These are phyloP conservation scores for Acanthamoeba rhysodes DNA, from an alignment of 208 protist species.

Conservation along the genomic window DNA sequence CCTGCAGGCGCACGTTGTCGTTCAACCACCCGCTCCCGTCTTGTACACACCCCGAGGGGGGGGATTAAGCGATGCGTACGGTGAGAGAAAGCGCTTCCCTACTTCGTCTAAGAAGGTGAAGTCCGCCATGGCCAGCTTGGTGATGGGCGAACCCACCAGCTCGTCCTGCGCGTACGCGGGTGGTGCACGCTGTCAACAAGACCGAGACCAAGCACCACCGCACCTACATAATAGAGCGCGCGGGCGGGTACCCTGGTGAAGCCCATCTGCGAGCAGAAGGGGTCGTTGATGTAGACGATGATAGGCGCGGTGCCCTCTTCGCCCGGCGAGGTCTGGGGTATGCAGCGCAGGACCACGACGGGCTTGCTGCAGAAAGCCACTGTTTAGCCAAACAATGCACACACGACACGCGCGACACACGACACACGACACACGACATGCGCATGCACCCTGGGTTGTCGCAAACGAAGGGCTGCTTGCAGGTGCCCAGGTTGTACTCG, in stretches of 20 bases:
- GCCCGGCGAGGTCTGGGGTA: not conserved
- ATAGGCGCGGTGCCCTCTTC: not conserved
- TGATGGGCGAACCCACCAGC: not conserved
- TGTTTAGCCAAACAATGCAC: not conserved
- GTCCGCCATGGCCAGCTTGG: slow-evolving; percentile 33
- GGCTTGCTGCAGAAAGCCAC: not conserved
- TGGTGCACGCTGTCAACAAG: not conserved
- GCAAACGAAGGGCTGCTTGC: not conserved
- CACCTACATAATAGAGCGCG: not conserved
- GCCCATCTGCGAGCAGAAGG: not conserved
- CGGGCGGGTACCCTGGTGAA: not conserved
- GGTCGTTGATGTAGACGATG: slow-evolving; percentile 23
- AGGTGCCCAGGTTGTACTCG: slow-evolving; percentile 5
- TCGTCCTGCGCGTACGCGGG: not conserved
- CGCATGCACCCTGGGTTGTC: not conserved
- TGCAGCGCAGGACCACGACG: not conserved
- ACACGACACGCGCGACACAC: not conserved
- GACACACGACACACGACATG: not conserved
- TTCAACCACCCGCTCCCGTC: not conserved
- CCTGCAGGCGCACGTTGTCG: not conserved
- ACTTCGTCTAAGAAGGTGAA: slow-evolving; percentile 8
- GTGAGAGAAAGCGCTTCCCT: not conserved
- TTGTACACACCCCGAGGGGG: not conserved
- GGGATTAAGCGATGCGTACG: not conserved
- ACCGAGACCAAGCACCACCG: not conserved